A percentile compares a stretch with the other conserved stretches of the same genome.
Evolutionary conservation across 169 alveolate genomes (phyloP).

Genomic region (Eimeria praecox): DNA sequence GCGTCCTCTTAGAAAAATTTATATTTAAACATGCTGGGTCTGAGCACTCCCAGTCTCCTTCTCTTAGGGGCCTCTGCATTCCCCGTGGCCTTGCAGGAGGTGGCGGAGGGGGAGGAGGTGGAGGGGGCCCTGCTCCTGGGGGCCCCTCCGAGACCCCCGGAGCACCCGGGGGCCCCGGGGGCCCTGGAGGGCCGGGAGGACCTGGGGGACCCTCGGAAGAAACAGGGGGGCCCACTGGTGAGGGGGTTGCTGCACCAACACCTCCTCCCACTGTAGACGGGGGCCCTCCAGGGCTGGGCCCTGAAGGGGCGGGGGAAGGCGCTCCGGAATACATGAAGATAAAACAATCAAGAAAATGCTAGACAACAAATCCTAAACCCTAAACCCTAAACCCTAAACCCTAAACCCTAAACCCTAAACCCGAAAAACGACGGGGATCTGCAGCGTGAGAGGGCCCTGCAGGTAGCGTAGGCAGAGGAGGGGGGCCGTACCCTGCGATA

Average conservation of each 20-base stretch:
- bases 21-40: conserved; percentile 86
- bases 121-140: conserved; percentile 16
- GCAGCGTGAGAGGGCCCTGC: too few species aligned
- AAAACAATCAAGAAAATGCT: not conserved
- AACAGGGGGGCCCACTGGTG: not conserved
- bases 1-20: conserved; percentile 89
- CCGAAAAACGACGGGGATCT: not conserved
- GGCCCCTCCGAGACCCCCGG: conserved; percentile 2
- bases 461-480: too few species aligned
- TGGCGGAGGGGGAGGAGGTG: conserved; percentile 40
- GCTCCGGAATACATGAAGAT: not conserved
- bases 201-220: conserved; percentile 6
- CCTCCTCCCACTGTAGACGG: not conserved
- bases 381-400: not conserved
- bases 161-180: not conserved
- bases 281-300: not conserved
- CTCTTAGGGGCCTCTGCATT: conserved; percentile 52
- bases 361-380: not conserved
- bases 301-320: conserved; percentile 8
- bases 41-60: conserved; percentile 82
- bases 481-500: not conserved
- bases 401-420: not conserved
- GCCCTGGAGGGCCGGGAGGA: not conserved
- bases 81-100: conserved; percentile 34
- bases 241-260: not conserved